phyloP scores from a whole-genome alignment of 2,329 filamentous ascomycete species.

The Colletotrichum spaethianum region DNA sequence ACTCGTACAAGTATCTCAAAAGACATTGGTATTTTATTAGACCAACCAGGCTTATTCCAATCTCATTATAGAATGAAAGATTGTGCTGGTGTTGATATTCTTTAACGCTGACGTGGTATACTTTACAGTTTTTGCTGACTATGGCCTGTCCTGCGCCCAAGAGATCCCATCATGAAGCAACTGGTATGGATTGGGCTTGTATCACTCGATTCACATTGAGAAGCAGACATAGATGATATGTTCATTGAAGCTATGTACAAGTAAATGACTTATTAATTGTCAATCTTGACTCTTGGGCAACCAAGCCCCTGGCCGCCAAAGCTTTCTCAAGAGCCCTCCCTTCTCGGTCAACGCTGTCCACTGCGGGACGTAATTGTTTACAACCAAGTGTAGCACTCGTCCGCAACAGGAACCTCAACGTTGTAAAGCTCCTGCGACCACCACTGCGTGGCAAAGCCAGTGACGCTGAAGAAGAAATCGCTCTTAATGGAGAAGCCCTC shows the following conservation, averaged over 20 bases:
- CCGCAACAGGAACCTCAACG: constrained; percentile 46
- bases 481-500: constrained; percentile 46
- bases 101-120: too few relatives aligned
- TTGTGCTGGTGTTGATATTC: too few relatives aligned
- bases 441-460: constrained; percentile 47
- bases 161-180: neutral
- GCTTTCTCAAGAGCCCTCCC: neutral
- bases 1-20: too few relatives aligned
- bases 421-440: constrained; percentile 46
- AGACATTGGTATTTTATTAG: too few relatives aligned
- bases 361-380: neutral
- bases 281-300: neutral
- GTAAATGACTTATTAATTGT: too few relatives aligned
- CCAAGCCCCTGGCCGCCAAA: neutral
- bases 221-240: neutral
- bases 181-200: neutral
- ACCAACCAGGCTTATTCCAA: too few relatives aligned
- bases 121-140: too few relatives aligned
- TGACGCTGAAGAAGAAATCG: constrained; percentile 47
- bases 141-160: too few relatives aligned
- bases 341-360: neutral
- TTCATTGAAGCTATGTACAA: neutral
- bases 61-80: too few relatives aligned
- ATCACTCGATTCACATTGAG: neutral
- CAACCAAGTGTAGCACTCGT: constrained; percentile 47